Percentiles rank a stretch among this genome's conserved stretches.
These are phyloP conservation scores for Peniophora sp. DNA, from an alignment of 1,284 basidiomycete species.

Conservation along the genomic window DNA sequence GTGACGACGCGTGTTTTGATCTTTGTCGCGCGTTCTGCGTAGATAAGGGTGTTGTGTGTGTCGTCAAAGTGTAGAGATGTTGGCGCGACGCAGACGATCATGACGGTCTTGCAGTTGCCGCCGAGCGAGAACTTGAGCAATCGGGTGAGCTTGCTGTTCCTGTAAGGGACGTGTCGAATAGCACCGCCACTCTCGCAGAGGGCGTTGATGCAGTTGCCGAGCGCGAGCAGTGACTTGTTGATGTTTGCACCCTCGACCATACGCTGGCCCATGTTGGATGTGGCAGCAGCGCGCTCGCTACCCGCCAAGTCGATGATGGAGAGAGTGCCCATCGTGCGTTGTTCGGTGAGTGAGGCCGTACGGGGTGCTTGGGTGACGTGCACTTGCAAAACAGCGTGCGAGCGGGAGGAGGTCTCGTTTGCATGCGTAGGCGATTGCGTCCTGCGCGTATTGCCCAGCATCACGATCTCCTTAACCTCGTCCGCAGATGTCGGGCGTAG, in stretches of 20 bases:
- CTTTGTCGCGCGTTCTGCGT: slow-evolving; percentile 93
- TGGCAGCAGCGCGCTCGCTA: slow-evolving; percentile 90
- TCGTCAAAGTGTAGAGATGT: slow-evolving; percentile 94
- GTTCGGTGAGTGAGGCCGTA: slow-evolving; percentile 72
- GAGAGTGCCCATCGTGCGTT: slow-evolving; percentile 78
- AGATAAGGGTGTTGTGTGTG: slow-evolving; percentile 93
- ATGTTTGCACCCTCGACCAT: slow-evolving; percentile 98
- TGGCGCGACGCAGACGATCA: slow-evolving; percentile 95
- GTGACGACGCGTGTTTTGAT: slow-evolving; percentile 94
- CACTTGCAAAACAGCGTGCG: slow-evolving; percentile 92
- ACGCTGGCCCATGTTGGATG: slow-evolving; percentile 92
- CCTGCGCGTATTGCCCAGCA: slow-evolving; percentile 79
- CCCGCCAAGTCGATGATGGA: slow-evolving; percentile 97
- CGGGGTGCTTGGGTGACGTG: slow-evolving; percentile 84
- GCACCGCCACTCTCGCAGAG: slow-evolving; percentile 85
- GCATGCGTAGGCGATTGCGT: slow-evolving; percentile 91
- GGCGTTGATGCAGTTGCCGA: slow-evolving; percentile 95
- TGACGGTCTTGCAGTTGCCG: slow-evolving; percentile 96
- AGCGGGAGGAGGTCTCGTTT: slow-evolving; percentile 91
- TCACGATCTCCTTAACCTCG: slow-evolving; percentile 88
- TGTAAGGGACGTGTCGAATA: slow-evolving; percentile 85
- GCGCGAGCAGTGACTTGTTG: slow-evolving; percentile 92
- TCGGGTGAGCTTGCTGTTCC: slow-evolving; percentile 94
- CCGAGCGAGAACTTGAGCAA: slow-evolving; percentile 94
- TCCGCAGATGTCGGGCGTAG: slow-evolving; percentile 74